A percentile compares a stretch with the other conserved stretches of the same genome.
Evolutionary conservation across 169 alveolate genomes (phyloP).

Genomic region (Plasmodium sp.): DNA sequence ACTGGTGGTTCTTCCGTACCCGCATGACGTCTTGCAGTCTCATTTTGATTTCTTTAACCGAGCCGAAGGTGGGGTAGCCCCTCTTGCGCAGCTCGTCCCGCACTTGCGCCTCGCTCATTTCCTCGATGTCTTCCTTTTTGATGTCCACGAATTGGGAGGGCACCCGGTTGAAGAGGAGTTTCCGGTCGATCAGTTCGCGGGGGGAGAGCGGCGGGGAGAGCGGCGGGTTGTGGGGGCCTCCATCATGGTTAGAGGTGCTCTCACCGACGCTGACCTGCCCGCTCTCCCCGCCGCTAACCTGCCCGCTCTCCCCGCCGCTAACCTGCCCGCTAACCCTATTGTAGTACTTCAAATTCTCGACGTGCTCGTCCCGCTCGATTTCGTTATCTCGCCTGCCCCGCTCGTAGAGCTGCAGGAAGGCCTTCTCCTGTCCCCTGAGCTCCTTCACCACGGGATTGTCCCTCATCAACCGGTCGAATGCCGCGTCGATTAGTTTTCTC

Average conservation of each 20-base stretch:
- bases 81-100: conserved; percentile 59
- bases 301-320: not conserved
- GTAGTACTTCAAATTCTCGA: conserved; percentile 49
- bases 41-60: conserved; percentile 20
- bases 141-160: conserved; percentile 12
- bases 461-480: not conserved
- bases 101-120: conserved; percentile 46
- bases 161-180: not conserved
- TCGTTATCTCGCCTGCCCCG: conserved; percentile 3
- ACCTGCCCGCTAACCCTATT: not conserved
- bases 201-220: not conserved
- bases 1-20: conserved; percentile 13
- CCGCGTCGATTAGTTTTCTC: conserved; percentile 6
- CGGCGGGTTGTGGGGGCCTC: too few relatives aligned
- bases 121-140: conserved; percentile 18
- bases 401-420: conserved; percentile 21
- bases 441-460: not conserved
- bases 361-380: conserved; percentile 20
- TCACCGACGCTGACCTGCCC: too few relatives aligned
- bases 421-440: not conserved
- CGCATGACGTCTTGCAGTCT: conserved; percentile 43
- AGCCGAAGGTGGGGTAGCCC: conserved; percentile 65
- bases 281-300: not conserved
- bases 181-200: not conserved
- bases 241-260: too few relatives aligned